Percentiles rank a stretch among this genome's conserved stretches.
phyloP scores from a whole-genome alignment of 2,329 filamentous ascomycete genomes.

The Didymella lethalis region DNA sequence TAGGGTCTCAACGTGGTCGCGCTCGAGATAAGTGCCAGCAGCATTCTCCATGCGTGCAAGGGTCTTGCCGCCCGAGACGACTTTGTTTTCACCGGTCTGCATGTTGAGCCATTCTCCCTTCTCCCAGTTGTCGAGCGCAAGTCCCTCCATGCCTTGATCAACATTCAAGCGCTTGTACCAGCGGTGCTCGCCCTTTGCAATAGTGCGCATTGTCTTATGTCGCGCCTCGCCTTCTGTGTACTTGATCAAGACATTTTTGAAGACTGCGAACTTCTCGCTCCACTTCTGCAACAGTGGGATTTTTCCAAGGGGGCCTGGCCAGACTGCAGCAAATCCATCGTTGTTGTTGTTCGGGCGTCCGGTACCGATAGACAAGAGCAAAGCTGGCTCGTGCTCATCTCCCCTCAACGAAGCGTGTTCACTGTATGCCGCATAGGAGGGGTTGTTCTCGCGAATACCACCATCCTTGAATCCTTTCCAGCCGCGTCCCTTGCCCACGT shows the following conservation, averaged over 20 bases:
- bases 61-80: conserved; percentile 54
- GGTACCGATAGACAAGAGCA: conserved; percentile 58
- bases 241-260: conserved; percentile 60
- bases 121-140: conserved; percentile 58
- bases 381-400: conserved; percentile 53
- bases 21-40: conserved; percentile 51
- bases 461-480: conserved; percentile 59
- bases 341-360: conserved; percentile 55
- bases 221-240: conserved; percentile 61
- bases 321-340: conserved; percentile 57
- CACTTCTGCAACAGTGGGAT: conserved; percentile 53
- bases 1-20: conserved; percentile 47
- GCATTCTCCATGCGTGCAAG: conserved; percentile 56
- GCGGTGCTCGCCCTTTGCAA: conserved; percentile 57
- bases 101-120: conserved; percentile 52
- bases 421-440: conserved; percentile 56
- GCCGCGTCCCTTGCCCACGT: conserved; percentile 48
- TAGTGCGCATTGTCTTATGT: conserved; percentile 57
- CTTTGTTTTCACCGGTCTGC: conserved; percentile 35
- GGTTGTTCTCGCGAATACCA: conserved; percentile 61
- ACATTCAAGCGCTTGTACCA: conserved; percentile 62
- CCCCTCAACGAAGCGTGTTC: conserved; percentile 58
- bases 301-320: conserved; percentile 56
- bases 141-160: conserved; percentile 54
- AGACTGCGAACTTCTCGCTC: conserved; percentile 59